Base-by-base conservation (phyloP, 2,329 filamentous ascomycete genomes). In the Aspergillus neoniger region DNA sequence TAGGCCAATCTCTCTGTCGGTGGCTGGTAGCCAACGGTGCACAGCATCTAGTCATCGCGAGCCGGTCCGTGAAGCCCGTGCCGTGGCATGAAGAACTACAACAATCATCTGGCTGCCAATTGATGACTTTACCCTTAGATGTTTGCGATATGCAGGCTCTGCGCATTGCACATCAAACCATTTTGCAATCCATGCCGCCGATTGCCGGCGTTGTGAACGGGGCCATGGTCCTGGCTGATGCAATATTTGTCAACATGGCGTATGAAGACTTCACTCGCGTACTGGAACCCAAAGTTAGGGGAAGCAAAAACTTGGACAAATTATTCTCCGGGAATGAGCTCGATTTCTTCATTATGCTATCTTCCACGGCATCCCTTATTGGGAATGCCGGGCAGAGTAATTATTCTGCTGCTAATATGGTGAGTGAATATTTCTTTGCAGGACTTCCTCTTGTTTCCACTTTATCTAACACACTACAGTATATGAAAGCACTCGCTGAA, bases 321-420 rank as follows among this genome's bases (percentile, higher is more conserved):
- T 8, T 17, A 7, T 41, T 41, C 6, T n/a, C 15, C 15, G 5
- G n/a, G 6, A 17, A 41, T 62, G 19, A 58, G 25, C 60, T 69
- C 12, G 67, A 69, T 15, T 69, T 67, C 44, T 69, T 82, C 63
- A 66, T 82, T 6, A 64, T 78, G 23, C 76, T 81, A 44, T 78
- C 75, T 1, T 82, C 79, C 0, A 62, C 77, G 1, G 64, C 73
- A 4, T 68, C 55, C 6, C 67, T 79, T 0, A 67, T 71, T 1
- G 79, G 79, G 0, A 77, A 76, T 50, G 50, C 59, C 2, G 77
- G 76, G 1, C 79, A 81, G 57, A 63, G 69, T 4, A 70, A 66
- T n/a, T 81, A 81, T 56, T 65, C 68, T 4, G 76, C 78, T 9
- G 76, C 74, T 5, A 79, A 79, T 49, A 57, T 65, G 10, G 30